A percentile compares a stretch with the other conserved stretches of the same genome.
Evolutionary conservation across 495 filamentous ascomycete species (phyloP).

Genomic region (Aspergillus biplanus): DNA sequence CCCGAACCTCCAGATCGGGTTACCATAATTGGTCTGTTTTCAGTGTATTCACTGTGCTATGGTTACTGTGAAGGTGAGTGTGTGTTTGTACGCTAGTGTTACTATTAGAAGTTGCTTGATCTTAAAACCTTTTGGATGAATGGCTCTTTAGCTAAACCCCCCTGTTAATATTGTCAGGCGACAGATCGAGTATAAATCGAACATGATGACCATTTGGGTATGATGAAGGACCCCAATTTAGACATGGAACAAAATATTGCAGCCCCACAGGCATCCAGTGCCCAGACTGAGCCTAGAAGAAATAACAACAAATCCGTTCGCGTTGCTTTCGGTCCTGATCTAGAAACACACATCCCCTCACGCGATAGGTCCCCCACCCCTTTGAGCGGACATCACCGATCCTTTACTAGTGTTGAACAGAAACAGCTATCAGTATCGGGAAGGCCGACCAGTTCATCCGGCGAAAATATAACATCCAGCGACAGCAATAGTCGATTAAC

Average conservation of each 20-base stretch:
- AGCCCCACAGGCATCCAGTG: conserved; percentile 32
- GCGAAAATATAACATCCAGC: conserved; percentile 31
- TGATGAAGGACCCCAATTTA: conserved; percentile 47
- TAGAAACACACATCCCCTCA: conserved; percentile 47
- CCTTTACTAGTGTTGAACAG: conserved; percentile 42
- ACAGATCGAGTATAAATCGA: conserved; percentile 19
- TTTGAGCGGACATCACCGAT: conserved; percentile 41
- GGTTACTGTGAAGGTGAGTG: conserved; percentile 29
- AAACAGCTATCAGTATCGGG: conserved; percentile 29
- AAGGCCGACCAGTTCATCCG: conserved; percentile 42
- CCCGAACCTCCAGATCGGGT: conserved; percentile 22
- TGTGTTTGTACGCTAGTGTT: conserved; percentile 8
- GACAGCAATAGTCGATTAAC: conserved; percentile 33
- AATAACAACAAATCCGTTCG: conserved; percentile 43
- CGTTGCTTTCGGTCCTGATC: conserved; percentile 49
- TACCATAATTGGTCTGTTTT: conserved; percentile 17
- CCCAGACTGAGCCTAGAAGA: conserved; percentile 40
- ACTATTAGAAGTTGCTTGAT: not conserved
- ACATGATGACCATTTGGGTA: conserved; percentile 43
- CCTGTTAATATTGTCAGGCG: conserved; percentile 13
- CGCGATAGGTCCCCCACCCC: conserved; percentile 48
- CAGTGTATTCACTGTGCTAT: conserved; percentile 22
- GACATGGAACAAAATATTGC: conserved; percentile 42
- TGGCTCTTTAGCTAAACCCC: not conserved
- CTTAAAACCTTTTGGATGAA: too few species aligned